Conservation (phyloP, 208 protist species). For the Wallacemonas sp. region DNA sequence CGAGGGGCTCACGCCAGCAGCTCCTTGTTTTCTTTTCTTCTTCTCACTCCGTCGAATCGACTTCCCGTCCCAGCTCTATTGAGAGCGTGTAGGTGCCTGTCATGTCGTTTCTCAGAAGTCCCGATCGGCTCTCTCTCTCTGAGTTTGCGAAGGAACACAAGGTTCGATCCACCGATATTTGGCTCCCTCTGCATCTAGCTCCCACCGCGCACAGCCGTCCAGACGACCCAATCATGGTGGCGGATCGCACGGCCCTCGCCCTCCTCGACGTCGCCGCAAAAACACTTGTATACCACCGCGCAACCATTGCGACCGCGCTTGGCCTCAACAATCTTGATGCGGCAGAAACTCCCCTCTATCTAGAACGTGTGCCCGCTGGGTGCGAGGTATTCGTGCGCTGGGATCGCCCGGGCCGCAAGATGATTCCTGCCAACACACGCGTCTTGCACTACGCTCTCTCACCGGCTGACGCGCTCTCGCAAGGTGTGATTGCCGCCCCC, state of each 20-base stretch:
- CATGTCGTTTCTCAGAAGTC: background rate
- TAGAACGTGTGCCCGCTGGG: slow-evolving; percentile 18
- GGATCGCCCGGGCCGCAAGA: slow-evolving; percentile 30
- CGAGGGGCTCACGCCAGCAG: background rate
- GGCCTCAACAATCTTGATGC: slow-evolving; percentile 19
- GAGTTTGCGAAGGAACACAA: slow-evolving; percentile 17
- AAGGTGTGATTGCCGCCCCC: slow-evolving; percentile 26
- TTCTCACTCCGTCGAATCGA: background rate
- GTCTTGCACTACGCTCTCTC: slow-evolving; percentile 44
- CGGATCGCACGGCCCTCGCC: slow-evolving; percentile 30
- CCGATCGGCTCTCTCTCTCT: background rate
- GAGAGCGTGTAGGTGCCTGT: background rate
- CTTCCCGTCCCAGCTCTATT: background rate
- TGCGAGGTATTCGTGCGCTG: slow-evolving; percentile 64
- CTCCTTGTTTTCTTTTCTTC: background rate
- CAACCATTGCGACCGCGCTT: slow-evolving; percentile 29
- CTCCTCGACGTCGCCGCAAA: slow-evolving; percentile 21
- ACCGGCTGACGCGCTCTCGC: slow-evolving; percentile 19
- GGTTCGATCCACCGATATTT: slow-evolving; percentile 35
- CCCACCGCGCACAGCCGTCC: slow-evolving; percentile 3
- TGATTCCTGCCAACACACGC: slow-evolving; percentile 18
- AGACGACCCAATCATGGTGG: slow-evolving; percentile 27
- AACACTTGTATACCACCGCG: slow-evolving; percentile 16
- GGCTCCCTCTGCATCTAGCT: slow-evolving; percentile 42
- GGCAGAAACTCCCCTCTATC: slow-evolving; percentile 13